phyloP scores from a whole-genome alignment of 1,284 basidiomycete genomes.

The Ustilago lituana region DNA sequence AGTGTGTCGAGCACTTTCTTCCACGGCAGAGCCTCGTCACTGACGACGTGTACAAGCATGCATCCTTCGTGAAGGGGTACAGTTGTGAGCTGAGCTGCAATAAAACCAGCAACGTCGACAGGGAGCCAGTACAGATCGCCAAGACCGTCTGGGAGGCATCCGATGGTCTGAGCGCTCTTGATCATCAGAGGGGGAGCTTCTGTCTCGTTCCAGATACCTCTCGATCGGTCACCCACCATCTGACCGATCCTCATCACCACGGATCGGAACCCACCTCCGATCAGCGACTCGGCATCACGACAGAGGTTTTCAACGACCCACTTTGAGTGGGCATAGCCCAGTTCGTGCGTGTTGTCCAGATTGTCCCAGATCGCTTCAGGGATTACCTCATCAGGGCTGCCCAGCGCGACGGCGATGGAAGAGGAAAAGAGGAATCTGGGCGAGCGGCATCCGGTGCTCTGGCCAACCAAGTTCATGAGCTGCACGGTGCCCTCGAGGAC shows the following conservation, averaged over 20 bases:
- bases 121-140: slow-evolving; percentile 73
- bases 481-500: slow-evolving; percentile 71
- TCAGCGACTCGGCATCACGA: slow-evolving; percentile 67
- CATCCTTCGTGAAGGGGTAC: slow-evolving; percentile 5
- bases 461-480: slow-evolving; percentile 72
- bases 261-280: slow-evolving; percentile 32
- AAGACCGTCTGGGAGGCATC: slow-evolving; percentile 70
- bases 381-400: slow-evolving; percentile 64
- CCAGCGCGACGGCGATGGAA: slow-evolving; percentile 70
- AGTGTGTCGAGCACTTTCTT: slow-evolving; percentile 76
- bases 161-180: slow-evolving; percentile 70
- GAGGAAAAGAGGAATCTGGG: slow-evolving; percentile 74
- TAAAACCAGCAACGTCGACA: slow-evolving; percentile 72
- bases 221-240: slow-evolving; percentile 72
- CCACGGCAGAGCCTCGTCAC: slow-evolving; percentile 56
- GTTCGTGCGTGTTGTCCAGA: slow-evolving; percentile 69
- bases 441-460: slow-evolving; percentile 68
- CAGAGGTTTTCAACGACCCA: slow-evolving; percentile 75
- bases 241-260: slow-evolving; percentile 69
- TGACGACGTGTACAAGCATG: slow-evolving; percentile 32
- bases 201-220: slow-evolving; percentile 74
- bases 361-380: slow-evolving; percentile 69
- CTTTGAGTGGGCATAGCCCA: slow-evolving; percentile 74
- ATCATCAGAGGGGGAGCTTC: slow-evolving; percentile 70
- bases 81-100: slow-evolving; percentile 71